Percentiles rank a stretch among this genome's conserved stretches.
phyloP scores from a whole-genome alignment of 2,329 filamentous ascomycete species.

The Talaromyces rugulosus region DNA sequence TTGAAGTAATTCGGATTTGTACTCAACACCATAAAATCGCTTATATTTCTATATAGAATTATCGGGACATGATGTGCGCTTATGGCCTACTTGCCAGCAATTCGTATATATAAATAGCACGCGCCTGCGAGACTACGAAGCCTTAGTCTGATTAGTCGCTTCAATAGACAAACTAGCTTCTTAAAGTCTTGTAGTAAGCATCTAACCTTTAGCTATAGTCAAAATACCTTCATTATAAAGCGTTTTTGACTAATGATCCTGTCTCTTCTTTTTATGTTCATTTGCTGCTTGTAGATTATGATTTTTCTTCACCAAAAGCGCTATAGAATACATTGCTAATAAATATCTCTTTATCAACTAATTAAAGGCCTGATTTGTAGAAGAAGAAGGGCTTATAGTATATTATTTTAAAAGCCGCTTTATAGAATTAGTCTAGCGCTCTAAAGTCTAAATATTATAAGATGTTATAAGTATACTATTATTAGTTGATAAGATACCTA shows the following conservation, averaged over 20 bases:
- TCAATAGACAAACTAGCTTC: not conserved
- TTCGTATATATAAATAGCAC: not conserved
- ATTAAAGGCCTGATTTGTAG: no score
- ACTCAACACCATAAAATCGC: no score
- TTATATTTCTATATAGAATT: no score
- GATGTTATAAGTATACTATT: not conserved
- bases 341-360: not conserved
- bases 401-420: not conserved
- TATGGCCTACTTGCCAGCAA: slow-evolving; percentile 2
- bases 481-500: not conserved
- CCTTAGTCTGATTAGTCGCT: not conserved
- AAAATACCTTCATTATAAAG: slow-evolving; percentile 8
- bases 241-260: not conserved
- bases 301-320: not conserved
- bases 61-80: not conserved
- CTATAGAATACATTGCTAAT: not conserved
- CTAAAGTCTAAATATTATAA: not conserved
- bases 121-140: not conserved
- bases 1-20: no score
- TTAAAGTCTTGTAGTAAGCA: slow-evolving; percentile 1
- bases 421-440: not conserved
- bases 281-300: not conserved
- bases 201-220: not conserved
- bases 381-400: no score
- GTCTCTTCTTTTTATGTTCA: no score